A percentile compares a stretch with the other conserved stretches of the same genome.
These are phyloP conservation scores for Cynanchum wilfordii DNA, from an alignment of 257 asterid species.

Conservation along the genomic window DNA sequence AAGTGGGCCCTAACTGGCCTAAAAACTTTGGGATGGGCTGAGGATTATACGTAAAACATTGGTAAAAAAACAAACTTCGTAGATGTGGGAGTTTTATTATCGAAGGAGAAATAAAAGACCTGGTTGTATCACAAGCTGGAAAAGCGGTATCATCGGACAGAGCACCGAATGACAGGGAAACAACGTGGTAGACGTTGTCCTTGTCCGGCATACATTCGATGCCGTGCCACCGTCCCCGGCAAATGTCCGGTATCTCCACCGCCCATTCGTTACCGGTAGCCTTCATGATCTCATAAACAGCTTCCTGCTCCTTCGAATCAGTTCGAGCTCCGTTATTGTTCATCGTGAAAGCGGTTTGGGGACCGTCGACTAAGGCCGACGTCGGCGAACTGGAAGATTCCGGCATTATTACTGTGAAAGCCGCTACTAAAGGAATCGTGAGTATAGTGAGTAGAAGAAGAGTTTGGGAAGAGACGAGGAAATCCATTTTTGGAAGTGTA, in stretches of 20 bases:
- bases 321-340: slow-evolving; percentile 43
- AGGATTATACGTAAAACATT: slow-evolving; percentile 57
- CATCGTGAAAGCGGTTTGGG: slow-evolving; percentile 40
- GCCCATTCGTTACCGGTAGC: slow-evolving; percentile 97
- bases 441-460: slow-evolving; percentile 25
- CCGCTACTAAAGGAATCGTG: slow-evolving; percentile 11
- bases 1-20: slow-evolving; percentile 53
- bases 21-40: slow-evolving; percentile 67
- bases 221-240: slow-evolving; percentile 94
- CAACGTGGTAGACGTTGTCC: slow-evolving; percentile 64
- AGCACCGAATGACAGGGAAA: slow-evolving; percentile 77
- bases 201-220: slow-evolving; percentile 86
- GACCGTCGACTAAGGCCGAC: slow-evolving; percentile 49
- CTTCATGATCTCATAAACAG: slow-evolving; percentile 72
- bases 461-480: slow-evolving; percentile 6
- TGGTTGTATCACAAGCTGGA: slow-evolving; percentile 59
- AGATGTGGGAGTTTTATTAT: slow-evolving; percentile 68
- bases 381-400: slow-evolving; percentile 44
- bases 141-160: slow-evolving; percentile 85
- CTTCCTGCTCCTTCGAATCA: slow-evolving; percentile 56
- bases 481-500: slow-evolving; percentile 22
- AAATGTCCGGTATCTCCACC: slow-evolving; percentile 66
- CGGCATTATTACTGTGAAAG: slow-evolving; percentile 55
- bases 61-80: slow-evolving; percentile 65
- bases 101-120: slow-evolving; percentile 60